A percentile compares a stretch with the other conserved stretches of the same genome.
These are phyloP conservation scores for Xylariaceae sp. DNA, from an alignment of 2,329 filamentous ascomycete species.

Conservation along the genomic window DNA sequence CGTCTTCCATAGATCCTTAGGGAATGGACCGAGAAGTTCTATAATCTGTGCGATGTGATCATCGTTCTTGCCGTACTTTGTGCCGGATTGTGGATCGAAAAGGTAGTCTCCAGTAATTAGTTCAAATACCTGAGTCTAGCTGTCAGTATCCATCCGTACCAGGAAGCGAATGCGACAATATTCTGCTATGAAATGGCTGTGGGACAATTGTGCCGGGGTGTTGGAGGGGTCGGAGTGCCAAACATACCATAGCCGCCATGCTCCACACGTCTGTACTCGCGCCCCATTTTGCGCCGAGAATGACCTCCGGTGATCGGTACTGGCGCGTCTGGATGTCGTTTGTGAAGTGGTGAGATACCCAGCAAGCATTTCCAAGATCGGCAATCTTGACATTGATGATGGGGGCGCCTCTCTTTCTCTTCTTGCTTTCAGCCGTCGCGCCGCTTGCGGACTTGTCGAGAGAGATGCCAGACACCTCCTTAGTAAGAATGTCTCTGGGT, in stretches of 20 bases:
- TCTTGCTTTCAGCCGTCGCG: conserved; percentile 56
- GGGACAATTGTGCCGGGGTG: background rate
- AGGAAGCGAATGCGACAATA: background rate
- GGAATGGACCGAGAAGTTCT: conserved; percentile 88
- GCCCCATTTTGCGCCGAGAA: conserved; percentile 94
- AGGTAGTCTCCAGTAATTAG: conserved; percentile 97
- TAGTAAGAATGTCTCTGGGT: conserved; percentile 74
- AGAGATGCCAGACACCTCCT: conserved; percentile 91
- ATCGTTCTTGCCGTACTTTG: conserved; percentile 98
- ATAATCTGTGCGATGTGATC: conserved; percentile 99
- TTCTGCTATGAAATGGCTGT: background rate
- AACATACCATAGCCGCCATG: conserved; percentile 93
- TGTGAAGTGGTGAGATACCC: conserved; percentile 98
- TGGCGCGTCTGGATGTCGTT: conserved; percentile 98
- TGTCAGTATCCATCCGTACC: conserved; percentile 6
- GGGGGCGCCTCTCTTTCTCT: conserved; percentile 49
- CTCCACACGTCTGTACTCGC: conserved; percentile 99
- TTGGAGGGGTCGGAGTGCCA: background rate
- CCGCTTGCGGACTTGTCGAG: conserved; percentile 62
- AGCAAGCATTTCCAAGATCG: conserved; percentile 95
- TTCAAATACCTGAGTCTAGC: conserved; percentile 70
- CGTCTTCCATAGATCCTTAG: conserved; percentile 82
- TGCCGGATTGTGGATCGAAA: conserved; percentile 96
- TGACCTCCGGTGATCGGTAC: conserved; percentile 95
- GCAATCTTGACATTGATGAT: conserved; percentile 99